These are phyloP conservation scores for Paecilomyces fulvus DNA, from an alignment of 2,329 filamentous ascomycete genomes.

Conservation along the genomic window DNA sequence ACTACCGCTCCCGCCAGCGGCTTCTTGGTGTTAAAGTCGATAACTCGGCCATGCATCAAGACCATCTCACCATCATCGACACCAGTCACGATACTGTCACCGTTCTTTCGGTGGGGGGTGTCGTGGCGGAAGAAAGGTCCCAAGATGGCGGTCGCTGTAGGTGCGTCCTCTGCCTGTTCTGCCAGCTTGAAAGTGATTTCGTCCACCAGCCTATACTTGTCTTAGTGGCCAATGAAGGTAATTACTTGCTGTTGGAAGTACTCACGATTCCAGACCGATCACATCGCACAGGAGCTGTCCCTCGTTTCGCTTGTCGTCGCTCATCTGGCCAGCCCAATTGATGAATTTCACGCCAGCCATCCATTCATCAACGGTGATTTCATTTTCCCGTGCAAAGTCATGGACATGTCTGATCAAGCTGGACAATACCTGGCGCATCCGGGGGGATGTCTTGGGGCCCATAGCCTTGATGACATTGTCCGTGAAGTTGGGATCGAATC, in stretches of 20 bases:
- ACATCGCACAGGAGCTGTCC: slow-evolving; percentile 53
- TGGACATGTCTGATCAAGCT: slow-evolving; percentile 49
- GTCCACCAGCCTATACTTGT: slow-evolving; percentile 52
- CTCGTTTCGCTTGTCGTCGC: slow-evolving; percentile 54
- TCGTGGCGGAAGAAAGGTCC: slow-evolving; percentile 77
- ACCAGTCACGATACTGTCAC: slow-evolving; percentile 53
- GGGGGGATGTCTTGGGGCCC: slow-evolving; percentile 59
- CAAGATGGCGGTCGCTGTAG: slow-evolving; percentile 70
- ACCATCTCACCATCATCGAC: slow-evolving; percentile 46
- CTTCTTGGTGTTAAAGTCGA: slow-evolving; percentile 51
- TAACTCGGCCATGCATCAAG: slow-evolving; percentile 57
- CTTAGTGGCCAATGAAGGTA: slow-evolving; percentile 17
- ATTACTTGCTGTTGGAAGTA: slow-evolving; percentile 33
- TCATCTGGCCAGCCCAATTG: slow-evolving; percentile 57
- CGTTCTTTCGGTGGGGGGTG: slow-evolving; percentile 61
- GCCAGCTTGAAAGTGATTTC: slow-evolving; percentile 67
- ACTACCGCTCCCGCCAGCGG: slow-evolving; percentile 59
- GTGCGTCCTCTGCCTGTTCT: slow-evolving; percentile 42
- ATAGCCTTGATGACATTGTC: slow-evolving; percentile 66
- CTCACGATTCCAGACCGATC: slow-evolving; percentile 50
- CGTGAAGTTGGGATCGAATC: slow-evolving; percentile 47
- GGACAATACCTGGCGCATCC: slow-evolving; percentile 55
- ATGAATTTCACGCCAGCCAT: slow-evolving; percentile 49
- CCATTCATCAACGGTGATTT: slow-evolving; percentile 53
- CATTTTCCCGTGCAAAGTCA: slow-evolving; percentile 51